A percentile compares a stretch with the other conserved stretches of the same genome.
Conservation (phyloP, 2,329 filamentous ascomycete species). For the Stagonosporopsis rhizophila region DNA sequence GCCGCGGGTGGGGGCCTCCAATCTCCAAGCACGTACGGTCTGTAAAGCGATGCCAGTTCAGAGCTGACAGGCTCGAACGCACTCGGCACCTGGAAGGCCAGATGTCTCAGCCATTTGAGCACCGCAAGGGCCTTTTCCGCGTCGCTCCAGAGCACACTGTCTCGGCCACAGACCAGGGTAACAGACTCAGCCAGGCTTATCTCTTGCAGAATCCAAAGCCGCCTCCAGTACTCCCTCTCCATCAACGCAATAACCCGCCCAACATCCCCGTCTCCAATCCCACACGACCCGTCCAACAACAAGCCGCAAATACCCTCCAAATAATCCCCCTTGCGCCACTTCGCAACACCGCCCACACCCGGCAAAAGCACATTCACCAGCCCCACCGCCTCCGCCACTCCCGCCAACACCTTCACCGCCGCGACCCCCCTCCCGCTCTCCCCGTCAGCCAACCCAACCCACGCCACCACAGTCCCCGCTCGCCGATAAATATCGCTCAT, state of each 20-base stretch:
- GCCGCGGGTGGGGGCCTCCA: neutral
- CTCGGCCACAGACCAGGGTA: neutral
- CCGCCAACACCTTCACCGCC: neutral
- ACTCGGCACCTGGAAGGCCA: neutral
- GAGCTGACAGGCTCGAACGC: neutral
- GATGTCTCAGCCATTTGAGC: neutral
- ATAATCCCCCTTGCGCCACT: neutral
- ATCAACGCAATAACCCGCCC: neutral
- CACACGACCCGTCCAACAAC: neutral
- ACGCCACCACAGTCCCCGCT: neutral
- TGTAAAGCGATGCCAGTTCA: neutral
- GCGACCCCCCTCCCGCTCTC: neutral
- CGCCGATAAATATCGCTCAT: slow-evolving; percentile 13
- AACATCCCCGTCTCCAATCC: neutral
- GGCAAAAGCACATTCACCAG: neutral
- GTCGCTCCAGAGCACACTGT: neutral
- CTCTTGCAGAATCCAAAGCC: slow-evolving; percentile 3
- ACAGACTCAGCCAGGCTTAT: neutral
- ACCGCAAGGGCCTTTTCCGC: neutral
- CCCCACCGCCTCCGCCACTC: neutral
- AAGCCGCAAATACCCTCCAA: neutral
- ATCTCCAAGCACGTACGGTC: neutral
- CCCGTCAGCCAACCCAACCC: slow-evolving; percentile 25
- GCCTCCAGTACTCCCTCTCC: neutral
- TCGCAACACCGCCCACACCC: neutral